Evolutionary conservation across 768 basidiomycete species (phyloP), one percentile per base, ranked within the genome.

Genomic region (Hygrocybe coccinea): DNA sequence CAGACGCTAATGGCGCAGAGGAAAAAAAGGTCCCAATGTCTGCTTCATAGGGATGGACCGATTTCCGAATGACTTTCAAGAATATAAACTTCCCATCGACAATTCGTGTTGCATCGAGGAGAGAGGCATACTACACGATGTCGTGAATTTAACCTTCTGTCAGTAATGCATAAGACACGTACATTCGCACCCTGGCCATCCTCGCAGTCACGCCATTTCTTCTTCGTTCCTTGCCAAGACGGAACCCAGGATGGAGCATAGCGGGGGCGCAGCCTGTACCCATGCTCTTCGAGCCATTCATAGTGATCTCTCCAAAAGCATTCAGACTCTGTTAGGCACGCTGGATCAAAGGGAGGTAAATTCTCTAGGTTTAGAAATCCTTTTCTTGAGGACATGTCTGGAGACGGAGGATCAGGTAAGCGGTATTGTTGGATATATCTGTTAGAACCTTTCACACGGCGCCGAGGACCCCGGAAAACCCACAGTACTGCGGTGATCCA

Each of bases 261-360:
- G 5, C 72, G 62, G 0, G 65, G 62, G 1, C 67, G 69, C 14
- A 74, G 65, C 11, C 49, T 58, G 56, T 74, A 74, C 4, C 73
- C 69, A 49, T 57, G 57, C 6, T 64, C 58, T 22, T 63, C 52
- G 5, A 71, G 58, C 67, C 65, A 71, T 17, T 54, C 21, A 24
- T 67, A 63, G 41, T 64, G 66, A 41, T 65, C 62, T 1, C 61
- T 14, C 63, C 65, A 66, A 54, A 60, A 67, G 14, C 50, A 34
- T 51, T 63, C 60, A 46, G n/a, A n/a, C 5, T 22, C 17, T 7
- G 39, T 19, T 41, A 55, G 19, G 5, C 39, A 3, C 39, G 15
- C 39, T 14, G 39, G 39, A 19, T 41, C 15, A 41, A 15, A 29
- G 29, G 29, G 29, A 29, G 29, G 29, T 29, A 8, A 29, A 29